Conservation (phyloP, 768 basidiomycete genomes). For the Boletus reticuloceps region DNA sequence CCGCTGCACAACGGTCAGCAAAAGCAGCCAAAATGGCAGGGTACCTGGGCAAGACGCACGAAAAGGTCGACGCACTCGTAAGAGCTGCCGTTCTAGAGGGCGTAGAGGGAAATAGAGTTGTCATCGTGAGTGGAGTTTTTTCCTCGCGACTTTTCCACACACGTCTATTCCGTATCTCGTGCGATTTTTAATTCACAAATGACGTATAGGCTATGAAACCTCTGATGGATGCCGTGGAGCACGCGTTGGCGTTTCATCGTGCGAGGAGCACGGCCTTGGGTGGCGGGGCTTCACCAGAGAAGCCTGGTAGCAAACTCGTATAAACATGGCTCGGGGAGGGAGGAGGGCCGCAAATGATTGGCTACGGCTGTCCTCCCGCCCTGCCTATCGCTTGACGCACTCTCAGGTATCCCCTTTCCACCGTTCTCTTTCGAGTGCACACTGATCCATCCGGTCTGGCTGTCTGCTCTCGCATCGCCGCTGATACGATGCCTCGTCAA, state of each 20-base stretch:
- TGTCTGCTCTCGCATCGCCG: background rate
- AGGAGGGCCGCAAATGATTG: background rate
- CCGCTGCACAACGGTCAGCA: constrained; percentile 65
- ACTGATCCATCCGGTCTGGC: background rate
- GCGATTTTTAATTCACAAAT: no score
- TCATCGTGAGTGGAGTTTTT: constrained; percentile 48
- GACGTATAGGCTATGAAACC: constrained; percentile 69
- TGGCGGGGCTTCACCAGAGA: constrained; percentile 10
- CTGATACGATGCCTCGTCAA: background rate
- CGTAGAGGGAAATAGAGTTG: constrained; percentile 59
- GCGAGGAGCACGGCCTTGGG: constrained; percentile 28
- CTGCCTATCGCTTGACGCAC: background rate
- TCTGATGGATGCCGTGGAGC: constrained; percentile 66
- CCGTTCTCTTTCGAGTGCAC: background rate
- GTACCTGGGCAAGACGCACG: constrained; percentile 75
- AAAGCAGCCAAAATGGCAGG: constrained; percentile 88
- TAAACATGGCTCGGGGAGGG: background rate
- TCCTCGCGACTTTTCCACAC: no score
- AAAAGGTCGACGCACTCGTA: constrained; percentile 81
- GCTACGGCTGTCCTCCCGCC: background rate
- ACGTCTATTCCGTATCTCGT: no score
- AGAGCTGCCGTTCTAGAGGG: constrained; percentile 56
- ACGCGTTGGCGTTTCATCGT: constrained; percentile 62
- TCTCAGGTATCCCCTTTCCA: background rate
- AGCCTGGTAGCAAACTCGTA: constrained; percentile 5